Percentiles rank a stretch among this genome's conserved stretches.
phyloP scores from a whole-genome alignment of 192 early-diverging fungal genomes.

The Linderina pennispora region DNA sequence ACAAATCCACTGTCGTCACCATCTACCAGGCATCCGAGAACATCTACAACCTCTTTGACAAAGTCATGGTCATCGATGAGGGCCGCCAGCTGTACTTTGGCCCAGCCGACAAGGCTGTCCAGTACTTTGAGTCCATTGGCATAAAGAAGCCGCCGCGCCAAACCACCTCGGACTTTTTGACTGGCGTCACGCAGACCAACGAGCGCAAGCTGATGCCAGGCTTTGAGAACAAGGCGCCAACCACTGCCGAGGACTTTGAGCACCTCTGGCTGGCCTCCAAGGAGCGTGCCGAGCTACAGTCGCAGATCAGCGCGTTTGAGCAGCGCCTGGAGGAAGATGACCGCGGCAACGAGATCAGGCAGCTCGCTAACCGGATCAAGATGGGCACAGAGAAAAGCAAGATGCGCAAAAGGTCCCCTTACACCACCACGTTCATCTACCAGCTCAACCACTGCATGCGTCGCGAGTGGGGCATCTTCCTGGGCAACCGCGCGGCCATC shows the following conservation, averaged over 20 bases:
- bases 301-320: constrained; percentile 44
- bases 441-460: constrained; percentile 55
- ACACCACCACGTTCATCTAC: constrained; percentile 57
- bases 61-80: constrained; percentile 45
- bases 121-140: constrained; percentile 48
- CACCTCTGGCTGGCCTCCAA: constrained; percentile 42
- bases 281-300: constrained; percentile 33
- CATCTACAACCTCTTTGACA: constrained; percentile 59
- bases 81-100: constrained; percentile 54
- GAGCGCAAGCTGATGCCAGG: constrained; percentile 53
- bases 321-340: constrained; percentile 25
- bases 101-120: constrained; percentile 37
- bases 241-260: constrained; percentile 59
- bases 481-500: constrained; percentile 47
- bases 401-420: constrained; percentile 50
- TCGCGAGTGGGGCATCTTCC: constrained; percentile 61
- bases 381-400: constrained; percentile 46
- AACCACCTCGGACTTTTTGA: constrained; percentile 60
- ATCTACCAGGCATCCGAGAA: constrained; percentile 69
- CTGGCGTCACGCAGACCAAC: constrained; percentile 53
- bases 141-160: constrained; percentile 51
- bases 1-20: constrained; percentile 58
- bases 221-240: constrained; percentile 51
- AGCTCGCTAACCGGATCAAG: constrained; percentile 53
- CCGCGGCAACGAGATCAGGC: constrained; percentile 33